Percentiles rank a stretch among this genome's conserved stretches.
Evolutionary conservation across 2,329 filamentous ascomycete species (phyloP).

Genomic region (Curvularia sp.): DNA sequence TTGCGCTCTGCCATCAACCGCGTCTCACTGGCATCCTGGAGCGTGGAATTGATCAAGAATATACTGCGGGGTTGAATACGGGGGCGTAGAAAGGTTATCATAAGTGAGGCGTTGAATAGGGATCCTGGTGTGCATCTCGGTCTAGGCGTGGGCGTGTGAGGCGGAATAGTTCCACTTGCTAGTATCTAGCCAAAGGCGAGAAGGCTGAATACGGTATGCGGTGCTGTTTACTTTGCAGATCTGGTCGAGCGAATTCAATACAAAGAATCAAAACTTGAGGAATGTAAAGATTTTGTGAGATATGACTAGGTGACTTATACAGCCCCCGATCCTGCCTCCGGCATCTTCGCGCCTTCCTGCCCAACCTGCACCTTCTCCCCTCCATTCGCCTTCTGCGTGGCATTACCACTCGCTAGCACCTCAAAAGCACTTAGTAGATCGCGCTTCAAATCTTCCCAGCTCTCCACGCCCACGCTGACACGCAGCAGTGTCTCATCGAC

Average conservation of each 20-base stretch:
- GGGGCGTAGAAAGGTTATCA: background rate
- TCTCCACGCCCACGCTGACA: conserved; percentile 86
- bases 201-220: background rate
- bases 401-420: conserved; percentile 20
- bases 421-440: conserved; percentile 64
- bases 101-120: background rate
- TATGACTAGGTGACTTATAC: conserved; percentile 14
- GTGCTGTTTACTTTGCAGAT: background rate
- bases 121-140: background rate
- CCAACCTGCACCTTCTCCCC: conserved; percentile 31
- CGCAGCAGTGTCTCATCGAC: conserved; percentile 78
- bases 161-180: background rate
- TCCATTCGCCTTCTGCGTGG: background rate
- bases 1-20: background rate
- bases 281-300: background rate
- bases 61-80: background rate
- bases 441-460: conserved; percentile 79
- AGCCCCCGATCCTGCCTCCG: conserved; percentile 27
- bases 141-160: background rate
- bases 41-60: background rate
- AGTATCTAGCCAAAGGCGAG: background rate
- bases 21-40: background rate
- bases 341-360: conserved; percentile 28
- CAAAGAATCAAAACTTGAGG: too few species aligned
- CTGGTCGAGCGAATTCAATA: background rate